These are phyloP conservation scores for Filobasidium floriforme DNA, from an alignment of 768 basidiomycete genomes.

Conservation along the genomic window DNA sequence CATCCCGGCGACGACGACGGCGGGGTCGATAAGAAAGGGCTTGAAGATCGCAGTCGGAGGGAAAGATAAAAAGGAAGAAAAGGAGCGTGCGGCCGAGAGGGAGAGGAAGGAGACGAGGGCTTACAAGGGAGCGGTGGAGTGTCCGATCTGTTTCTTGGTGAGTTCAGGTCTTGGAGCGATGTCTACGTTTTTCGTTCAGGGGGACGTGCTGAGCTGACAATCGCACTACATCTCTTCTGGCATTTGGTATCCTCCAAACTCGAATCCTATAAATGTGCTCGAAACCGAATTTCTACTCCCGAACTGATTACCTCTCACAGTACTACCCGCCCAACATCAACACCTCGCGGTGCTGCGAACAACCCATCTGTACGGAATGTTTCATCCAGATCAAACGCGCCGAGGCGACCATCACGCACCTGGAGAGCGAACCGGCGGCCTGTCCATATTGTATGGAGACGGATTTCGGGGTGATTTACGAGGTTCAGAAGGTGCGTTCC, in stretches of 20 bases:
- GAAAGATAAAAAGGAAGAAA: slow-evolving; percentile 30
- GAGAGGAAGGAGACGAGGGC: slow-evolving; percentile 63
- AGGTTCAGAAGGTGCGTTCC: slow-evolving; percentile 64
- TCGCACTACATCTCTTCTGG: neutral
- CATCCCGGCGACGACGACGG: slow-evolving; percentile 11
- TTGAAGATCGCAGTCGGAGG: neutral
- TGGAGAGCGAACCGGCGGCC: slow-evolving; percentile 91
- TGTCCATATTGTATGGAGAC: slow-evolving; percentile 98
- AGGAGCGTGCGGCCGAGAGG: slow-evolving; percentile 29
- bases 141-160: slow-evolving; percentile 96
- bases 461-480: slow-evolving; percentile 88
- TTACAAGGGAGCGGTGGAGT: slow-evolving; percentile 79
- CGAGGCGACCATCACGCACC: slow-evolving; percentile 87
- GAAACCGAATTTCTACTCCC: neutral
- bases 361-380: slow-evolving; percentile 97
- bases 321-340: slow-evolving; percentile 98
- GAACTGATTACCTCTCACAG: slow-evolving; percentile 48
- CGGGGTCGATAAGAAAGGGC: neutral
- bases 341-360: slow-evolving; percentile 94
- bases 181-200: neutral
- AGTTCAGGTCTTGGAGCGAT: slow-evolving; percentile 40
- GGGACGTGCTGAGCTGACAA: too few relatives aligned
- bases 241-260: slow-evolving; percentile 12
- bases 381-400: slow-evolving; percentile 97
- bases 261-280: too few relatives aligned